A percentile compares a stretch with the other conserved stretches of the same genome.
Evolutionary conservation across 1,139 yeast species (phyloP).

Genomic region (Entelexis paramagnoliae): DNA sequence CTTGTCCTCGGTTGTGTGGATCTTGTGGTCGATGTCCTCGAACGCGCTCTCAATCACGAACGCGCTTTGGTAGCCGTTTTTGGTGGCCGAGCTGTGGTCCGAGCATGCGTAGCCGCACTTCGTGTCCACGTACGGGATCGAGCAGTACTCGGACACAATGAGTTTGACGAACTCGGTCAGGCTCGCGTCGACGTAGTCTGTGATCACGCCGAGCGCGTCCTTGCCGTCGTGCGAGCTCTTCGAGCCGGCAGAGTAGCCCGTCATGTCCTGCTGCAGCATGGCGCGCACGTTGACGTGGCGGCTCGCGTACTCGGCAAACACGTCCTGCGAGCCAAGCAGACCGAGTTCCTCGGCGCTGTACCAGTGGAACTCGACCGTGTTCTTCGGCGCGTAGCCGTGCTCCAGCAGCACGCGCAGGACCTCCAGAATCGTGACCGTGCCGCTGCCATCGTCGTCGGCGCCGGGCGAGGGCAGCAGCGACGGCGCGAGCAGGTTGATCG

Average conservation of each 20-base stretch:
- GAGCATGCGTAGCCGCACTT: slow-evolving; percentile 88
- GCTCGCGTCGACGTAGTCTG: slow-evolving; percentile 55
- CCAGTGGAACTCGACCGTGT: slow-evolving; percentile 84
- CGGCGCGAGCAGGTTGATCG: slow-evolving; percentile 69
- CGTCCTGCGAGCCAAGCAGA: slow-evolving; percentile 71
- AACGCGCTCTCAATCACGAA: slow-evolving; percentile 72
- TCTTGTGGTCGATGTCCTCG: slow-evolving; percentile 51
- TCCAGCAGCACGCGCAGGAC: slow-evolving; percentile 53
- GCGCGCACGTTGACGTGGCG: slow-evolving; percentile 51
- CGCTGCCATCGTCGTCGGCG: slow-evolving; percentile 92
- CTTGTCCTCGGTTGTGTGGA: slow-evolving; percentile 73
- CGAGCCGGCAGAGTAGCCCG: slow-evolving; percentile 62
- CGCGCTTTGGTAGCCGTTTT: slow-evolving; percentile 73
- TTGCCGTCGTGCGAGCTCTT: slow-evolving; percentile 39
- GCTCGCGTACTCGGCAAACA: slow-evolving; percentile 48
- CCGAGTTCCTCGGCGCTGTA: slow-evolving; percentile 96
- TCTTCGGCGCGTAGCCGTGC: slow-evolving; percentile 45
- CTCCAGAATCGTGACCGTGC: slow-evolving; percentile 70
- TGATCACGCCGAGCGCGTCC: slow-evolving; percentile 73
- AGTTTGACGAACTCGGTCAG: slow-evolving; percentile 56
- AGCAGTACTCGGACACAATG: slow-evolving; percentile 50
- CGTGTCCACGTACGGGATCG: slow-evolving; percentile 62
- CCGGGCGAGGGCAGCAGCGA: slow-evolving; percentile 71
- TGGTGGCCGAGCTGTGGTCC: slow-evolving; percentile 80
- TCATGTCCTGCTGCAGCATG: slow-evolving; percentile 93